Base-by-base conservation (phyloP, 805 yeast genomes). In the Schizosaccharomyces pombe region DNA sequence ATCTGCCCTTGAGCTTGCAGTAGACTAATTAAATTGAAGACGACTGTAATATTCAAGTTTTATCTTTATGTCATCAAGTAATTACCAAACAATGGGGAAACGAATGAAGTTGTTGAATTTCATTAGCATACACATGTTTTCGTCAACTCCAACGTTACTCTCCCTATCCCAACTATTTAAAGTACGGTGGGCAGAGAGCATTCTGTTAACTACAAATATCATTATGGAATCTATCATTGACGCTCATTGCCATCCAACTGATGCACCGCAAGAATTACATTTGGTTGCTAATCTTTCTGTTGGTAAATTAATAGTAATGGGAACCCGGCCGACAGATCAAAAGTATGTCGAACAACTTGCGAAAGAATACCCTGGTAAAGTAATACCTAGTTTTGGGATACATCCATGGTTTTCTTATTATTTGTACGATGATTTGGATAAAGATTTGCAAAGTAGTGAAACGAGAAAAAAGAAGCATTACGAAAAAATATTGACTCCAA, bases 381-480 rank as follows among this genome's bases (percentile, higher is more conserved):
- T 69, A 12, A 56, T 64, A 6, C 70, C 71, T 1, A 64, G 68
- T 3, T 68, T 65, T 56, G 72, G 61, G 55, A 49, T 49, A 5
- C 53, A 49, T 5, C 53, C 53, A n/a, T 49, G 53, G 53, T 49
- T 49, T 49, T 49, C 53, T 19, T 49, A 49, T 49, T 12, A 19
- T 16, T 26, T 31, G 19, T 26, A 24, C 19, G 8, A 8, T 26
- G 53, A 32, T 22, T n/a, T 16, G n/a, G n/a, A 49, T 6, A 28
- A 16, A 14, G 4, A 19, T 14, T n/a, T 9, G 12, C 33, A 6
- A 47, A n/a, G 30, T 5, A 30, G 26, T 5, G 49, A 43, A 43
- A 16, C 22, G 43, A n/a, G 24, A 9, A 19, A 16, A 6, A 49
- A 49, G n/a, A 14, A 32, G 22, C 96, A 87, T 64, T 87, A 87